These are phyloP conservation scores for Chrysoporthe puriensis DNA, from an alignment of 2,329 filamentous ascomycete species.

Conservation along the genomic window DNA sequence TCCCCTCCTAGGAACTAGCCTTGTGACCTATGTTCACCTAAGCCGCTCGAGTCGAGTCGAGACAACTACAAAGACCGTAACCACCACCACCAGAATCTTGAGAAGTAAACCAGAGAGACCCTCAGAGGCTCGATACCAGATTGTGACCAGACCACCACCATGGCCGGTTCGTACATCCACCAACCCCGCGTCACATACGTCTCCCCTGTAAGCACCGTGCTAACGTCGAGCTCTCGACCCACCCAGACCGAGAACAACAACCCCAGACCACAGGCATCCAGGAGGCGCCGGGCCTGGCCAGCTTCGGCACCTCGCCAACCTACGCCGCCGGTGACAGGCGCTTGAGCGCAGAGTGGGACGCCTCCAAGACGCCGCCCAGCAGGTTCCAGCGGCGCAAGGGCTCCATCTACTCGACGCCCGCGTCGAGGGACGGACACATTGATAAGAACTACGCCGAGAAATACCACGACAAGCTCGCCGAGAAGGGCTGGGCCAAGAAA, in stretches of 20 bases:
- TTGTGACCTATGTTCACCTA: conserved; percentile 3
- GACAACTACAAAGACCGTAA: not conserved
- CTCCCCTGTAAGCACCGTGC: not conserved
- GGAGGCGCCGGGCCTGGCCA: conserved; percentile 31
- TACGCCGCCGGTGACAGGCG: conserved; percentile 41
- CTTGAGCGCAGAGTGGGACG: conserved; percentile 59
- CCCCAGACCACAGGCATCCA: conserved; percentile 33
- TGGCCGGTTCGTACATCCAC: conserved; percentile 20
- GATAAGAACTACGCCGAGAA: conserved; percentile 61
- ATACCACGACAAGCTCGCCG: conserved; percentile 63
- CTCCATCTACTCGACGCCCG: conserved; percentile 68
- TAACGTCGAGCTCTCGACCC: not conserved
- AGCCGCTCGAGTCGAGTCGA: not conserved
- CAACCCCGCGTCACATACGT: not conserved
- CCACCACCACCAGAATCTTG: not conserved
- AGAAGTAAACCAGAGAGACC: not conserved
- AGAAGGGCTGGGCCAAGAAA: conserved; percentile 50
- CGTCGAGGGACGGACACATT: conserved; percentile 67
- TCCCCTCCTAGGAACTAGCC: not conserved
- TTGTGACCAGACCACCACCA: conserved; percentile 10
- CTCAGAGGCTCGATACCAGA: not conserved
- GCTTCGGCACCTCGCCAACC: conserved; percentile 34
- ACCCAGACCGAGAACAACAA: conserved; percentile 23
- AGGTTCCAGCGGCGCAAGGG: conserved; percentile 73
- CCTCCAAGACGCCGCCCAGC: conserved; percentile 67